phyloP scores from a whole-genome alignment of 2,329 filamentous ascomycete species.

The Cladosporium sp. region DNA sequence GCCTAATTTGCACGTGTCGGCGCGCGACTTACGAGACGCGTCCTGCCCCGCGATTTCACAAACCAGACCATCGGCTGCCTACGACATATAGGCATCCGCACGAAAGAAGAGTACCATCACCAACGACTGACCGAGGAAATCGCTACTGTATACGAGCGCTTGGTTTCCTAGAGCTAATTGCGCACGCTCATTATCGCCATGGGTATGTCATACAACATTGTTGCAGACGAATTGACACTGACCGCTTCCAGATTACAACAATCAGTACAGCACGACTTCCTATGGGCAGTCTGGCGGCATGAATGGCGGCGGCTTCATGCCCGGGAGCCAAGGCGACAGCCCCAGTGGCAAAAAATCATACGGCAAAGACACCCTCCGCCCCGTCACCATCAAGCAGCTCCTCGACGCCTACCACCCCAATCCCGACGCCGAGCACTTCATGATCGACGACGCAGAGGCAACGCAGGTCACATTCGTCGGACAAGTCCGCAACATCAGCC shows the following conservation, averaged over 20 bases:
- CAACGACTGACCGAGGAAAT: no score
- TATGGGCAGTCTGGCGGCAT: constrained; percentile 51
- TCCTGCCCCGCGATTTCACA: not conserved
- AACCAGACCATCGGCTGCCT: not conserved
- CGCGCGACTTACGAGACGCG: not conserved
- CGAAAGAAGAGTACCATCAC: no score
- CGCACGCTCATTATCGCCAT: not conserved
- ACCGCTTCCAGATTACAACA: constrained; percentile 30
- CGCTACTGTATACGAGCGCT: no score
- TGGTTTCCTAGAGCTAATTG: no score
- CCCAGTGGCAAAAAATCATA: constrained; percentile 47
- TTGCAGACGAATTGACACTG: not conserved
- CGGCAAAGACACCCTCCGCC: constrained; percentile 79
- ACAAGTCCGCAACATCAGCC: constrained; percentile 79
- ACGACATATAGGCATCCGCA: not conserved
- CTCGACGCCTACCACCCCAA: constrained; percentile 73
- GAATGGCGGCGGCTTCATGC: constrained; percentile 56
- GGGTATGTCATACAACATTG: not conserved
- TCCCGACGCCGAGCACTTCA: constrained; percentile 65
- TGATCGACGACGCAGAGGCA: constrained; percentile 69
- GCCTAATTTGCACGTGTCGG: constrained; percentile 7
- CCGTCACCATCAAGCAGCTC: constrained; percentile 93
- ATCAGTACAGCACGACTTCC: constrained; percentile 46
- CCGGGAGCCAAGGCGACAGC: constrained; percentile 36
- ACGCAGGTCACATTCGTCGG: constrained; percentile 76